phyloP scores from a whole-genome alignment of 129 eudicot species.

The Chrysanthemum lavandulifolium region DNA sequence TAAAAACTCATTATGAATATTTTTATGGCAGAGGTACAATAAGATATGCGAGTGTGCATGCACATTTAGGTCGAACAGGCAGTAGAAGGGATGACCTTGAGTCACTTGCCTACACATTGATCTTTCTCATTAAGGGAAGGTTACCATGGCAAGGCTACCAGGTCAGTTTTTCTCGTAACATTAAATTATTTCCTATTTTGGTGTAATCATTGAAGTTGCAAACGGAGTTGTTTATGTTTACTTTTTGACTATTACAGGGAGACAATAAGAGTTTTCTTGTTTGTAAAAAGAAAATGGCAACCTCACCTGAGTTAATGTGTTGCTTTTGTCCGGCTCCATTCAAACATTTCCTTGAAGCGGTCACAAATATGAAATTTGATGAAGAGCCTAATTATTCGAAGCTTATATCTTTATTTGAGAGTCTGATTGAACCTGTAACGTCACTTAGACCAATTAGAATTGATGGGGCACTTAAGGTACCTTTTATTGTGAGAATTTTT shows the following conservation, averaged over 20 bases:
- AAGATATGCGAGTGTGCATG: slow-evolving; percentile 99
- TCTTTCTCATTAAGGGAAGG: slow-evolving; percentile 90
- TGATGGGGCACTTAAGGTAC: slow-evolving; percentile 97
- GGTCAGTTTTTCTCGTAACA: slow-evolving; percentile 43
- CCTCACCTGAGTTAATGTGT: slow-evolving; percentile 96
- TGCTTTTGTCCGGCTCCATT: slow-evolving; percentile 96
- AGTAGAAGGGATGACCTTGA: slow-evolving; percentile 99
- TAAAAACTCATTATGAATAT: background rate
- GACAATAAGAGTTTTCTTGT: slow-evolving; percentile 99
- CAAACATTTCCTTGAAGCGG: slow-evolving; percentile 90
- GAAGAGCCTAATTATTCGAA: slow-evolving; percentile 97
- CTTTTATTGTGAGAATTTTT: background rate
- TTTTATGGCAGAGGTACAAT: slow-evolving; percentile 78
- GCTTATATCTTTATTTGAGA: slow-evolving; percentile 81
- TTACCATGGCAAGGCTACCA: slow-evolving; percentile 99
- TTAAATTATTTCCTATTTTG: background rate
- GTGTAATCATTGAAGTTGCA: background rate
- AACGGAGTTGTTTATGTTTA: background rate
- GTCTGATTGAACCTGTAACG: slow-evolving; percentile 87
- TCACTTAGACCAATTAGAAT: slow-evolving; percentile 89
- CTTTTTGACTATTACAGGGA: slow-evolving; percentile 55
- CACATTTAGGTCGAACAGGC: slow-evolving; percentile 99
- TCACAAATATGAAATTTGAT: slow-evolving; percentile 90
- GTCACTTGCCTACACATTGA: slow-evolving; percentile 94
- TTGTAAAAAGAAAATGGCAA: slow-evolving; percentile 94